Conservation (phyloP, 2,329 filamentous ascomycete species). For the Didymellaceae sp. region DNA sequence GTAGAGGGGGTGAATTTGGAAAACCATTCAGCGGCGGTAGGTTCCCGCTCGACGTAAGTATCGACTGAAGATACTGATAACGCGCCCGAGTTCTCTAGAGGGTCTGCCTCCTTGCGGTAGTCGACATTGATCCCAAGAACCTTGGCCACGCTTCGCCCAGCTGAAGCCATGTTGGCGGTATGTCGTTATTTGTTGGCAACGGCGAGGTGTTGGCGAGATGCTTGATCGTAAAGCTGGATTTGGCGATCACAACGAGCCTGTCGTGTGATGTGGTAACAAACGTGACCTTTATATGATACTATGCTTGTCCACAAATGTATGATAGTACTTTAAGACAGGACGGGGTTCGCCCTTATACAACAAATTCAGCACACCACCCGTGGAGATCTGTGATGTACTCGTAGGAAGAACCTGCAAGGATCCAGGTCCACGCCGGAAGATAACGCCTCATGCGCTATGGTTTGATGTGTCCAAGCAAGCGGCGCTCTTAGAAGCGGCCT, state of each 20-base stretch:
- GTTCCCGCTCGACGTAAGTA: slow-evolving; percentile 76
- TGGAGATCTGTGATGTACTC: slow-evolving; percentile 12
- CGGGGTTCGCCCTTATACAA: slow-evolving; percentile 11
- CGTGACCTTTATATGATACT: background rate
- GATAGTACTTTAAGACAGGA: slow-evolving; percentile 1
- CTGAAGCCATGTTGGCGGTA: slow-evolving; percentile 54
- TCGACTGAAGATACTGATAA: slow-evolving; percentile 77
- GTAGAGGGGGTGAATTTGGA: slow-evolving; percentile 66
- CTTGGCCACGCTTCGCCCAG: slow-evolving; percentile 78
- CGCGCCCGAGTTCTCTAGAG: slow-evolving; percentile 67
- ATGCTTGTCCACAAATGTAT: background rate
- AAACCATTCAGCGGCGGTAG: slow-evolving; percentile 76
- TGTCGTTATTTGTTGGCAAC: slow-evolving; percentile 45
- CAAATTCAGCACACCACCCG: slow-evolving; percentile 5
- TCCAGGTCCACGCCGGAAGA: slow-evolving; percentile 26
- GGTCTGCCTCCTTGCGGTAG: slow-evolving; percentile 66
- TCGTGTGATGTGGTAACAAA: background rate
- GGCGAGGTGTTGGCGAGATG: slow-evolving; percentile 23
- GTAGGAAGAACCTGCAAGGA: slow-evolving; percentile 24
- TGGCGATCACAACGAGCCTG: background rate
- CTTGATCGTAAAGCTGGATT: slow-evolving; percentile 4
- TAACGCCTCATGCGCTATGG: slow-evolving; percentile 27
- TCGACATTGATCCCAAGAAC: slow-evolving; percentile 81
- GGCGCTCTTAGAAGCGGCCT: slow-evolving; percentile 22
- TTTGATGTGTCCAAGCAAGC: slow-evolving; percentile 20